These are phyloP conservation scores for Pseudisothecium myosuroides DNA, from an alignment of 225 moss, liverwort and hornwort genomes.

Conservation along the genomic window DNA sequence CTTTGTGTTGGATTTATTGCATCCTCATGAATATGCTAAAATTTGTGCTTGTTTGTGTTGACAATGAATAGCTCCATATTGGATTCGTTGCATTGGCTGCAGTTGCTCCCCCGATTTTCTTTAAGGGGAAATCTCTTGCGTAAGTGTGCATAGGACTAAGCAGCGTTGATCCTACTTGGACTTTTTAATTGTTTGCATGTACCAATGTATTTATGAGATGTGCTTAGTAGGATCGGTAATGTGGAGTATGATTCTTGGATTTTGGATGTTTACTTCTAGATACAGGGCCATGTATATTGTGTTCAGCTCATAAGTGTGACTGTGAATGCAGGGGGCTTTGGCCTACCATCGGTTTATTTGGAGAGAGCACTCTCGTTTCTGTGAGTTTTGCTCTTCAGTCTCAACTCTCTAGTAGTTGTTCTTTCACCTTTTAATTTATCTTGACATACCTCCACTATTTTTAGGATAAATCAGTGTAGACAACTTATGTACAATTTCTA, in stretches of 20 bases:
- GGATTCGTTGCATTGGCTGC: slow-evolving; percentile 57
- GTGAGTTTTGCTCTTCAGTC: slow-evolving; percentile 21
- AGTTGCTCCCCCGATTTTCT: slow-evolving; percentile 84
- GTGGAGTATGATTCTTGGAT: neutral
- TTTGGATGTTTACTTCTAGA: neutral
- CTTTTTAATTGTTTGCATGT: neutral
- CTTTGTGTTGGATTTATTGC: neutral
- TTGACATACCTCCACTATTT: neutral
- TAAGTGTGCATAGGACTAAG: slow-evolving; percentile 29
- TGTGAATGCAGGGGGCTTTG: slow-evolving; percentile 52
- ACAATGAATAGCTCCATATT: slow-evolving; percentile 55
- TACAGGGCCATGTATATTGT: neutral
- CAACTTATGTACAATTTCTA: neutral
- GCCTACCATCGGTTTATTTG: slow-evolving; percentile 48
- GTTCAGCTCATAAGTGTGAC: neutral
- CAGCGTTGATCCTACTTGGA: neutral
- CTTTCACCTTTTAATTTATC: neutral
- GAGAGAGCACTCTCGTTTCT: slow-evolving; percentile 48
- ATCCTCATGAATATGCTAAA: neutral
- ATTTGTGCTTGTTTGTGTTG: neutral
- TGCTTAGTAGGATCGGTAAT: neutral
- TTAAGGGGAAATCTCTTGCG: slow-evolving; percentile 96
- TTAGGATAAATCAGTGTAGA: neutral
- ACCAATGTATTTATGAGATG: neutral
- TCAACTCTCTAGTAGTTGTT: neutral